Conservation (phyloP, 2,329 filamentous ascomycete species). For the Davidsoniella eucalypti region DNA sequence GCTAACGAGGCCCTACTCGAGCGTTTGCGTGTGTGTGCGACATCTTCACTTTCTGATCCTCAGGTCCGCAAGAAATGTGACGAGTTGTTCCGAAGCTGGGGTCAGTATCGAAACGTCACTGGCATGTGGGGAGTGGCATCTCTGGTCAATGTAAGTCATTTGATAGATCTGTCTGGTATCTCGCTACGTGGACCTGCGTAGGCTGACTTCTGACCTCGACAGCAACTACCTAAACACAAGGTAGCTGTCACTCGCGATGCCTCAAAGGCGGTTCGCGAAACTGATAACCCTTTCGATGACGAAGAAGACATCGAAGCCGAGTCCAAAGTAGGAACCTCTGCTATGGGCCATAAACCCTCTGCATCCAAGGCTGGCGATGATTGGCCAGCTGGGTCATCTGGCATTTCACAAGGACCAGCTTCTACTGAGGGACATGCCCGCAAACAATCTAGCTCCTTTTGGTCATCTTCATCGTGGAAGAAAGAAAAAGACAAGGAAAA, state of each 20-base stretch:
- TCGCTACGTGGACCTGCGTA: background rate
- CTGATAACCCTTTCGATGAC: conserved; percentile 53
- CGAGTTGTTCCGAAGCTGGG: conserved; percentile 75
- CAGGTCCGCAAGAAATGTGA: conserved; percentile 82
- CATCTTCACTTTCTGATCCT: conserved; percentile 67
- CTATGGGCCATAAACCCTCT: background rate
- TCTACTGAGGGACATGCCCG: conserved; percentile 17
- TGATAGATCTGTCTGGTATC: background rate
- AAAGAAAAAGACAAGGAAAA: conserved; percentile 33
- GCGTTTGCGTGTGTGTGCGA: conserved; percentile 72
- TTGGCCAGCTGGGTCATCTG: conserved; percentile 13
- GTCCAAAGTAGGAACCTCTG: conserved; percentile 13
- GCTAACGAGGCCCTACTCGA: conserved; percentile 85
- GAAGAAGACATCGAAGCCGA: conserved; percentile 40
- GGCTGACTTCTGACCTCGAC: background rate
- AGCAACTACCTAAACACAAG: conserved; percentile 51
- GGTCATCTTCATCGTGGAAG: conserved; percentile 19
- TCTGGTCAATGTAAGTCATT: conserved; percentile 45
- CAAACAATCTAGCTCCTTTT: conserved; percentile 26
- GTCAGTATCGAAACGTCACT: conserved; percentile 64
- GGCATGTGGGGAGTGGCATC: conserved; percentile 67
- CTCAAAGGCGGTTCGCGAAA: conserved; percentile 71
- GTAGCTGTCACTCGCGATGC: conserved; percentile 59
- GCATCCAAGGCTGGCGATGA: background rate
- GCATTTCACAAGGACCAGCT: conserved; percentile 5